Conservation (phyloP, 306 rosid species). For the Cajanus cajan region DNA sequence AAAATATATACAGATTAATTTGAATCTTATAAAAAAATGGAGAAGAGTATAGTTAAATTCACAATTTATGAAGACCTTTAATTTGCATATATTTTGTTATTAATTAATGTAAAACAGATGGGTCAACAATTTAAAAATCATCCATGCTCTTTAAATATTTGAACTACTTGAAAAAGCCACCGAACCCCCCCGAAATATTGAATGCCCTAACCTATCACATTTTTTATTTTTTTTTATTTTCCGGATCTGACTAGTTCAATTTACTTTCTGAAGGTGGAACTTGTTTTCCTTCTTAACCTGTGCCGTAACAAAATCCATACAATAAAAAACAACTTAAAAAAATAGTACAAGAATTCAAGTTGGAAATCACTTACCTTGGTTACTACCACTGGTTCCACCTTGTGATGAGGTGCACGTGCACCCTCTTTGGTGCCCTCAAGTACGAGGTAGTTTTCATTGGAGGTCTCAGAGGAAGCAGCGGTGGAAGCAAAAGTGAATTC, state of each 20-base stretch:
- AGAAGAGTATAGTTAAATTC: background rate
- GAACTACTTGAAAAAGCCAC: background rate
- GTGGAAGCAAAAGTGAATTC: conserved; percentile 44
- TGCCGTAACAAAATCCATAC: background rate
- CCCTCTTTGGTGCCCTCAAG: background rate
- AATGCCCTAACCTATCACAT: background rate
- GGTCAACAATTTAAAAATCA: background rate
- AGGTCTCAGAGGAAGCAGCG: conserved; percentile 11
- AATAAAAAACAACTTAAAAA: background rate
- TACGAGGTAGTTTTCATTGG: background rate
- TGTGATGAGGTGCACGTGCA: background rate
- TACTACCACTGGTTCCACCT: background rate
- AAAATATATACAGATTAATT: too few relatives aligned
- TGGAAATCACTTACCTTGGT: conserved; percentile 13
- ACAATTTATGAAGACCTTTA: too few relatives aligned
- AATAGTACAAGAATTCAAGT: background rate
- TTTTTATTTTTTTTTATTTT: background rate
- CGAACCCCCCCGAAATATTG: background rate
- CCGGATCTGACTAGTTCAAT: background rate
- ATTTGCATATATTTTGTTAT: background rate
- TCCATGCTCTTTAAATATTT: background rate
- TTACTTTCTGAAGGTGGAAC: background rate
- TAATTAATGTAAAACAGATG: background rate
- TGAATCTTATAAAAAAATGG: too few relatives aligned
- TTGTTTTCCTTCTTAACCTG: background rate